Percentiles rank a stretch among this genome's conserved stretches.
phyloP scores from a whole-genome alignment of 2,329 filamentous ascomycete genomes.

The Xylaria sp. region DNA sequence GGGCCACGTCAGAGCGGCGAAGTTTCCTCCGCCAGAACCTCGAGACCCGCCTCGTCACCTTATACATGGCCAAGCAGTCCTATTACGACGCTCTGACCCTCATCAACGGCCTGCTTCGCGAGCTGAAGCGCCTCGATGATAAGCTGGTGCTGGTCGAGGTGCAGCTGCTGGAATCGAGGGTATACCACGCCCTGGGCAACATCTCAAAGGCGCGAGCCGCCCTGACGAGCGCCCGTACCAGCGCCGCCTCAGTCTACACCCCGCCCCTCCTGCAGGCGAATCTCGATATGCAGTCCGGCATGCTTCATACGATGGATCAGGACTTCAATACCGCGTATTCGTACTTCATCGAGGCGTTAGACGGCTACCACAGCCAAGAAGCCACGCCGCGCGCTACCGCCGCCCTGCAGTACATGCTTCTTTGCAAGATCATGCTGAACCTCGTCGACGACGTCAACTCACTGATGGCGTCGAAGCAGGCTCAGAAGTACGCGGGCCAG shows the following conservation, averaged over 20 bases:
- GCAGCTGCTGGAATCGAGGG: conserved; percentile 93
- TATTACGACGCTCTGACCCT: conserved; percentile 97
- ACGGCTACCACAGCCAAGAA: conserved; percentile 95
- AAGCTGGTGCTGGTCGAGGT: conserved; percentile 98
- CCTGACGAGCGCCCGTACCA: conserved; percentile 92
- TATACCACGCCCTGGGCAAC: conserved; percentile 98
- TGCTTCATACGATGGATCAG: conserved; percentile 97
- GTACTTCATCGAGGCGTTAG: conserved; percentile 98
- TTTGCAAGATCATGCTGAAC: conserved; percentile 99
- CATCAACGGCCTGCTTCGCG: conserved; percentile 94
- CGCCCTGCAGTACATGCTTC: conserved; percentile 97
- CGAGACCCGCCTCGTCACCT: conserved; percentile 90
- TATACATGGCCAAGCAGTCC: conserved; percentile 97
- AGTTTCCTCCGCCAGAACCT: conserved; percentile 98
- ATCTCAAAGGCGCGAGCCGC: conserved; percentile 95
- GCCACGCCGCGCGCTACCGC: conserved; percentile 91
- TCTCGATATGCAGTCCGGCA: conserved; percentile 98
- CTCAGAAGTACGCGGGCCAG: conserved; percentile 93
- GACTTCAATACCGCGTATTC: conserved; percentile 99
- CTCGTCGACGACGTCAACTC: conserved; percentile 94
- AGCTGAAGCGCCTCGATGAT: conserved; percentile 97
- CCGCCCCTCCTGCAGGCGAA: conserved; percentile 94
- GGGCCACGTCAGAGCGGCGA: conserved; percentile 93
- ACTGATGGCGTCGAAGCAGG: conserved; percentile 95
- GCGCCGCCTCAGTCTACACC: conserved; percentile 96